Evolutionary conservation across 257 asterid species (phyloP).

Genomic region (Penstemon eatonii): DNA sequence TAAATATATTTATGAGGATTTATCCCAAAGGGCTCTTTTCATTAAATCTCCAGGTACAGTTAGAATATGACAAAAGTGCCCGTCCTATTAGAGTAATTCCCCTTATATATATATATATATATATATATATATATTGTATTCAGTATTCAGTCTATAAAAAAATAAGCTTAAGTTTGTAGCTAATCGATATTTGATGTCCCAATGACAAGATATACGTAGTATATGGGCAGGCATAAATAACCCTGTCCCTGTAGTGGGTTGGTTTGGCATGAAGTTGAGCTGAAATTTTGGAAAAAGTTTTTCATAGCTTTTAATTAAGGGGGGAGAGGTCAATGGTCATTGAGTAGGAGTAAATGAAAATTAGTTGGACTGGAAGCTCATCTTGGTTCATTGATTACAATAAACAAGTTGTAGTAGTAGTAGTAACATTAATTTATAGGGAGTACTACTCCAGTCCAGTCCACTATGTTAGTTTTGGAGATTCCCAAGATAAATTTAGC

Average conservation of each 20-base stretch:
- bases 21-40: slow-evolving; percentile 15
- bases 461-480: slow-evolving; percentile 18
- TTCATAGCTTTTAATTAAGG: slow-evolving; percentile 23
- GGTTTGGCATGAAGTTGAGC: no score
- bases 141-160: no score
- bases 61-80: slow-evolving; percentile 27
- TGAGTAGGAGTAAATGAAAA: slow-evolving; percentile 26
- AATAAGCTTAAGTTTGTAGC: no score
- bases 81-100: no score
- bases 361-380: slow-evolving; percentile 20
- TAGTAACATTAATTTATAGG: slow-evolving; percentile 12
- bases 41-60: slow-evolving; percentile 7
- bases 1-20: slow-evolving; percentile 9
- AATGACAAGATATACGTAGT: no score
- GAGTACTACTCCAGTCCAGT: no score
- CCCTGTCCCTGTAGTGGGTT: no score
- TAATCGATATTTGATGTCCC: no score
- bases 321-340: neutral
- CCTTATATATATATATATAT: no score
- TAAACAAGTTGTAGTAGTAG: slow-evolving; percentile 20
- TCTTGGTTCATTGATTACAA: slow-evolving; percentile 19
- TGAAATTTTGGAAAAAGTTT: neutral
- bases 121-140: no score
- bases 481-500: slow-evolving; percentile 21
- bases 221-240: no score